phyloP scores from a whole-genome alignment of 2,329 filamentous ascomycete species.

The Claviceps sp. region DNA sequence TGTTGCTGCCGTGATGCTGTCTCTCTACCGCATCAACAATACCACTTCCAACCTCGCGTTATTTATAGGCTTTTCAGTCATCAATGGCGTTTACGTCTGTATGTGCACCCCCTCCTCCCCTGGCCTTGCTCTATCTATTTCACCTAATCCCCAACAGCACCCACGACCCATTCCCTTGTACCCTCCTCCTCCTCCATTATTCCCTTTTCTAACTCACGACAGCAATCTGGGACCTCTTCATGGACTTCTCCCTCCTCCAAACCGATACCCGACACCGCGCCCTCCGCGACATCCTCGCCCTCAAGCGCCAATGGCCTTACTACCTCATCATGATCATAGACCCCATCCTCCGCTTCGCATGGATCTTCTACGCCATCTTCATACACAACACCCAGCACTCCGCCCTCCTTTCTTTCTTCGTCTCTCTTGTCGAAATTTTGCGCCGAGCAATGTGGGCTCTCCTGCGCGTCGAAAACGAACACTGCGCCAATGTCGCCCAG shows the following conservation, averaged over 20 bases:
- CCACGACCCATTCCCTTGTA: background rate
- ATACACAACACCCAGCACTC: conserved; percentile 70
- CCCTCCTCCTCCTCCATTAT: background rate
- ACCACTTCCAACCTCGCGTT: conserved; percentile 44
- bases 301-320: conserved; percentile 71
- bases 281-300: conserved; percentile 66
- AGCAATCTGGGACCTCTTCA: conserved; percentile 85
- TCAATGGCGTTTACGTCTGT: conserved; percentile 77
- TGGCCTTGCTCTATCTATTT: background rate
- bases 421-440: conserved; percentile 67
- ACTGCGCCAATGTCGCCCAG: conserved; percentile 80
- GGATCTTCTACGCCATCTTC: conserved; percentile 88
- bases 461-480: conserved; percentile 94
- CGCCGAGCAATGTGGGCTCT: conserved; percentile 83
- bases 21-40: conserved; percentile 66
- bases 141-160: background rate
- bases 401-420: conserved; percentile 64
- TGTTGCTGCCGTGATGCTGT: conserved; percentile 62
- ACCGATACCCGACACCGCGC: conserved; percentile 52
- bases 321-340: conserved; percentile 76
- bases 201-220: background rate
- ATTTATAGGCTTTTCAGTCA: conserved; percentile 67
- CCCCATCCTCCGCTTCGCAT: conserved; percentile 77
- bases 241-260: conserved; percentile 92
- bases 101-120: conserved; percentile 5